Percentiles rank a stretch among this genome's conserved stretches.
Evolutionary conservation across 495 filamentous ascomycete genomes (phyloP).

Genomic region (Trichoderma gamsii): DNA sequence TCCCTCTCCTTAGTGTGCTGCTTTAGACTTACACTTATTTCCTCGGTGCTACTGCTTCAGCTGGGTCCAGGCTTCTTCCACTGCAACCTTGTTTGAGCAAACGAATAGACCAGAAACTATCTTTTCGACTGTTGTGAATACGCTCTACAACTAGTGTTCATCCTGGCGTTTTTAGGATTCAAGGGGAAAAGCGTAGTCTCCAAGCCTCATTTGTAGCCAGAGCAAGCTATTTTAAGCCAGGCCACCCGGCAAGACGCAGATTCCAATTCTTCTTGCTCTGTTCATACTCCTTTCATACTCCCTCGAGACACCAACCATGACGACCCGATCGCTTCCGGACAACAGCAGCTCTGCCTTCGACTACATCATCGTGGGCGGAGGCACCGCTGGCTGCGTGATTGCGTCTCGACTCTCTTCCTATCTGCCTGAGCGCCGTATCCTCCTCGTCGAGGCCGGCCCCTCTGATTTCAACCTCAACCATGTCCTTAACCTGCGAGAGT

Average conservation of each 20-base stretch:
- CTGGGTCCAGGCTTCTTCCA: background rate
- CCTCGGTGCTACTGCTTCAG: background rate
- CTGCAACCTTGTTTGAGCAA: background rate
- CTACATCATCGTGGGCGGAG: conserved; percentile 78
- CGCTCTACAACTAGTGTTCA: background rate
- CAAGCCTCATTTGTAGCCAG: conserved; percentile 1
- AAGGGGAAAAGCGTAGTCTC: background rate
- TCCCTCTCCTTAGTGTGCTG: background rate
- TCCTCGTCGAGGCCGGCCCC: conserved; percentile 59
- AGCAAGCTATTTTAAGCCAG: background rate
- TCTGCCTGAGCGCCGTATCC: conserved; percentile 56
- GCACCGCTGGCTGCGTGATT: conserved; percentile 80
- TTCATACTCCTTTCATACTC: too few relatives aligned
- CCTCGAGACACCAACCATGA: conserved; percentile 49
- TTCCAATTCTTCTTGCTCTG: background rate
- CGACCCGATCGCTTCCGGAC: conserved; percentile 16
- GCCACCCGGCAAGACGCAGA: background rate
- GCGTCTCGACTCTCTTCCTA: conserved; percentile 55
- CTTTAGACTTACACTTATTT: background rate
- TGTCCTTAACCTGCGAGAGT: conserved; percentile 68
- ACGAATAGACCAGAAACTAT: background rate
- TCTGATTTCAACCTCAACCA: conserved; percentile 41
- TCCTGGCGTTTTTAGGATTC: background rate
- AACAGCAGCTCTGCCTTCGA: conserved; percentile 38
- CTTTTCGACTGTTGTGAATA: background rate